These are phyloP conservation scores for Coffea canephora DNA, from an alignment of 257 asterid genomes.

Conservation along the genomic window DNA sequence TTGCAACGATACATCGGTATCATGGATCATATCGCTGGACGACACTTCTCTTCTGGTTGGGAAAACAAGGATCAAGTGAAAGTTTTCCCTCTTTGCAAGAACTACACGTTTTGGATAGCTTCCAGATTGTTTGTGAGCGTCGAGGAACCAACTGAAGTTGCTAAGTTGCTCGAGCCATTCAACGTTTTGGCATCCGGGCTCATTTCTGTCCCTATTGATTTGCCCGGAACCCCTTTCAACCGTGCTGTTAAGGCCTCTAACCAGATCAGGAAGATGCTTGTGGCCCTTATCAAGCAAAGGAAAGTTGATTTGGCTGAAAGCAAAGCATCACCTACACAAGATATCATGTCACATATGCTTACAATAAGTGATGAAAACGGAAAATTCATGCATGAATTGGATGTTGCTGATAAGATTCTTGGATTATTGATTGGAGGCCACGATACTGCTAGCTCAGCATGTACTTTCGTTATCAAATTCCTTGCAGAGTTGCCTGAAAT, in stretches of 20 bases:
- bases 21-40: constrained; percentile 47
- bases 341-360: constrained; percentile 57
- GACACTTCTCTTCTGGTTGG: constrained; percentile 50
- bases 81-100: constrained; percentile 46
- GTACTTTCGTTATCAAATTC: constrained; percentile 51
- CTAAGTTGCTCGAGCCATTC: constrained; percentile 41
- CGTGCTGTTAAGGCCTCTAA: constrained; percentile 53
- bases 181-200: constrained; percentile 43
- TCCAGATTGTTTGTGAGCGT: constrained; percentile 46
- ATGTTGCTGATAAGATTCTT: constrained; percentile 50
- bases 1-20: constrained; percentile 54
- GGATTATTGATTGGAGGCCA: constrained; percentile 60
- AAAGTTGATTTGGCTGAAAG: constrained; percentile 44
- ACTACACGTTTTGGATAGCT: constrained; percentile 55
- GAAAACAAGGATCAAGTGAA: constrained; percentile 31
- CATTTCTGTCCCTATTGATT: constrained; percentile 46
- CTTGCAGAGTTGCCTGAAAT: constrained; percentile 57
- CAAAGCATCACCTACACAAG: constrained; percentile 53
- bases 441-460: constrained; percentile 61
- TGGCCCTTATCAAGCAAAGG: constrained; percentile 37
- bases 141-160: constrained; percentile 42
- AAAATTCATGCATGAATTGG: constrained; percentile 43
- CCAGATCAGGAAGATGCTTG: constrained; percentile 43
- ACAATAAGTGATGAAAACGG: constrained; percentile 51
- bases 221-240: constrained; percentile 52